Percentiles rank a stretch among this genome's conserved stretches.
phyloP scores from a whole-genome alignment of 1,139 yeast genomes.

The Pichia sp. region DNA sequence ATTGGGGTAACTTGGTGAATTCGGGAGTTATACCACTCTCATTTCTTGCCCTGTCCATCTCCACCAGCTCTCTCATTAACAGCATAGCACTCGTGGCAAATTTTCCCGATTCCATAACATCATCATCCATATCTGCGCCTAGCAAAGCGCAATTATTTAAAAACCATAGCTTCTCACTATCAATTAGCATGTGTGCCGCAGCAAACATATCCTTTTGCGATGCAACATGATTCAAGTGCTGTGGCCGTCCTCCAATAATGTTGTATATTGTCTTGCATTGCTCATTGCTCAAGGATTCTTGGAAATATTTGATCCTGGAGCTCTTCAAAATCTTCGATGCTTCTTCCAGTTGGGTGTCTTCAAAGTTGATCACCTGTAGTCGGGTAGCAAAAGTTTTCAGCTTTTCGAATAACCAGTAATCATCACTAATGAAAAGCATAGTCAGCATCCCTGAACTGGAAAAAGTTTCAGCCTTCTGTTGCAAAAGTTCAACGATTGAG shows the following conservation, averaged over 20 bases:
- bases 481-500: conserved; percentile 71
- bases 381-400: conserved; percentile 70
- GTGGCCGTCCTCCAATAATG: conserved; percentile 81
- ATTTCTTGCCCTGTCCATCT: conserved; percentile 50
- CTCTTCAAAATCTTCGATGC: conserved; percentile 54
- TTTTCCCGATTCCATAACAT: conserved; percentile 82
- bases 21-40: conserved; percentile 15
- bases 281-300: conserved; percentile 36
- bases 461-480: conserved; percentile 76
- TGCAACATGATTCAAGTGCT: conserved; percentile 73
- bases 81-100: conserved; percentile 76
- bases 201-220: conserved; percentile 55
- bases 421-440: conserved; percentile 75
- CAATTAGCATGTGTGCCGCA: conserved; percentile 70
- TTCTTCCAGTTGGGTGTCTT: conserved; percentile 58
- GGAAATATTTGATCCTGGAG: conserved; percentile 47
- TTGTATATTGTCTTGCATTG: conserved; percentile 51
- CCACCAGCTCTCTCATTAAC: conserved; percentile 67
- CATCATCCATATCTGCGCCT: conserved; percentile 81
- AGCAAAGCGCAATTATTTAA: conserved; percentile 76
- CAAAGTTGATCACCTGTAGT: conserved; percentile 65
- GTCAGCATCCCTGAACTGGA: conserved; percentile 77
- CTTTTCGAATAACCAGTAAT: conserved; percentile 83
- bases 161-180: conserved; percentile 81
- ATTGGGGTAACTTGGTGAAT: conserved; percentile 59